Evolutionary conservation across 768 basidiomycete genomes (phyloP).

Genomic region (Daedaleopsis sinensis): DNA sequence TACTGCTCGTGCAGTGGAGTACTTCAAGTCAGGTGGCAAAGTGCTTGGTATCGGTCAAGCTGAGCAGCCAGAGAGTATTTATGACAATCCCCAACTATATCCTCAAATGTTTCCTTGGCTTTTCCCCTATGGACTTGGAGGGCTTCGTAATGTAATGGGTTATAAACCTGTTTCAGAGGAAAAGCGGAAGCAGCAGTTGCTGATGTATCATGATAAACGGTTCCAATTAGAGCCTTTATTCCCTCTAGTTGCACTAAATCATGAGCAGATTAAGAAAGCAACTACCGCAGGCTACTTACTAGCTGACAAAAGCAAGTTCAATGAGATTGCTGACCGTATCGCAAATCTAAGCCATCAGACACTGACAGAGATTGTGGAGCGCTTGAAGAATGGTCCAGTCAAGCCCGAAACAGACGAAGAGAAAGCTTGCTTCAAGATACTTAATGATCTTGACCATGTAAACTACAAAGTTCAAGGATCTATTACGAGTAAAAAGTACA

Average conservation of each 20-base stretch:
- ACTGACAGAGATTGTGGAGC: slow-evolving; percentile 1
- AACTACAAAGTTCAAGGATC: slow-evolving; percentile 20
- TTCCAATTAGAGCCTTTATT: slow-evolving; percentile 24
- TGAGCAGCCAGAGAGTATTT: slow-evolving; percentile 10
- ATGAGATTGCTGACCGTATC: slow-evolving; percentile 6
- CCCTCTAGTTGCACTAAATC: slow-evolving; percentile 23
- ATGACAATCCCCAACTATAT: slow-evolving; percentile 18
- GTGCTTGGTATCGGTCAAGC: slow-evolving; percentile 6
- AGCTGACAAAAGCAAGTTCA: slow-evolving; percentile 7
- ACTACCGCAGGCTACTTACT: slow-evolving; percentile 19
- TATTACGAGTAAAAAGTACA: slow-evolving; percentile 10
- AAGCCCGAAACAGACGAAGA: slow-evolving; percentile 10
- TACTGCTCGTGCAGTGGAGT: slow-evolving; percentile 1
- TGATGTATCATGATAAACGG: slow-evolving; percentile 24
- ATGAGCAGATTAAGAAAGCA: slow-evolving; percentile 23
- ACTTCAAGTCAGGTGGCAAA: slow-evolving; percentile 4
- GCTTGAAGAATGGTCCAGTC: neutral
- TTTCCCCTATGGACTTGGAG: slow-evolving; percentile 21
- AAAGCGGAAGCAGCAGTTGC: slow-evolving; percentile 6
- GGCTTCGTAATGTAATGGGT: slow-evolving; percentile 1
- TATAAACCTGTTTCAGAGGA: neutral
- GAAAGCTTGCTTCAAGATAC: slow-evolving; percentile 11
- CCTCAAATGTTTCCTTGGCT: slow-evolving; percentile 23
- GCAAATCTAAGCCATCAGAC: slow-evolving; percentile 2
- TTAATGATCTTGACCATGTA: slow-evolving; percentile 18